phyloP scores from a whole-genome alignment of 2,329 filamentous ascomycete genomes.

The Neodidymelliopsis sp. region DNA sequence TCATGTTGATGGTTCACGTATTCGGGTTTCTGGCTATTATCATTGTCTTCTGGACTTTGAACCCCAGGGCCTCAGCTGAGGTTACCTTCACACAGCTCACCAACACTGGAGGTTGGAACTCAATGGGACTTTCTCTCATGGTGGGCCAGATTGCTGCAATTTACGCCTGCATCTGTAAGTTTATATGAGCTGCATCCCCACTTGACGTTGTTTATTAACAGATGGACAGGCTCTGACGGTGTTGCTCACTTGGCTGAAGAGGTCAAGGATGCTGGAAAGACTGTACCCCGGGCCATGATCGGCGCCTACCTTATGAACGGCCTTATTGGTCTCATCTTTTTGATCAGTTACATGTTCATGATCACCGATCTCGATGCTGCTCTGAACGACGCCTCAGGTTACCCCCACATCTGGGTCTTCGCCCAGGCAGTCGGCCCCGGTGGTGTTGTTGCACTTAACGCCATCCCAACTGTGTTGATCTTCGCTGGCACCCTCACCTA shows the following conservation, averaged over 20 bases:
- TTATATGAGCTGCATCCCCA: not conserved
- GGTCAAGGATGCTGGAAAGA: constrained; percentile 51
- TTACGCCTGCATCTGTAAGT: constrained; percentile 45
- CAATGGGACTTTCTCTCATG: constrained; percentile 48
- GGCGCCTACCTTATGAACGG: constrained; percentile 52
- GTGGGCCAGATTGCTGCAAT: constrained; percentile 52
- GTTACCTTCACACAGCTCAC: constrained; percentile 45
- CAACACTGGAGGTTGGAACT: constrained; percentile 51
- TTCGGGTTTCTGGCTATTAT: constrained; percentile 56
- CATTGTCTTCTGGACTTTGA: constrained; percentile 48
- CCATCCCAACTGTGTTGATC: constrained; percentile 41
- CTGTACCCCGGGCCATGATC: constrained; percentile 53
- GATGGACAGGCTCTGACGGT: constrained; percentile 47
- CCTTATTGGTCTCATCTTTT: constrained; percentile 44
- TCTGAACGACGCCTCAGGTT: constrained; percentile 38
- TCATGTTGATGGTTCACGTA: constrained; percentile 51
- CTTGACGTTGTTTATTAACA: too few species aligned
- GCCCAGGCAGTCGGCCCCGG: constrained; percentile 33
- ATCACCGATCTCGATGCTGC: constrained; percentile 42
- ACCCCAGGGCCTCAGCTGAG: constrained; percentile 40
- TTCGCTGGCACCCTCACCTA: constrained; percentile 42
- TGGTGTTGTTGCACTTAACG: constrained; percentile 40
- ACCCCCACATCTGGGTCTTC: constrained; percentile 49
- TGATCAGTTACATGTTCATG: constrained; percentile 45
- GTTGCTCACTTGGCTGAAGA: constrained; percentile 55